Evolutionary conservation across 73 alveolate species (phyloP).

Genomic region (Blepharisma stoltei): DNA sequence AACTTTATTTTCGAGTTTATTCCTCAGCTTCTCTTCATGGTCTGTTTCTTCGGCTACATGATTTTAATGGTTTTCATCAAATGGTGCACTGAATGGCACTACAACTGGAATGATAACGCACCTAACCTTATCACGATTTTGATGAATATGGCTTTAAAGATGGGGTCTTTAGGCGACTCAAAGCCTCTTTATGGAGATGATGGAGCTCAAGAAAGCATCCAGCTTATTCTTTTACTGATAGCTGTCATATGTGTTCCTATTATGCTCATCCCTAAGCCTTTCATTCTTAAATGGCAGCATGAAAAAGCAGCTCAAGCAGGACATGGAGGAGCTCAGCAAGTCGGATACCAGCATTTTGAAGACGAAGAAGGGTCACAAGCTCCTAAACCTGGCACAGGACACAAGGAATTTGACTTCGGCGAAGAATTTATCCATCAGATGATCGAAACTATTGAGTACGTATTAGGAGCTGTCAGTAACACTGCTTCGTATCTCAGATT

Average conservation of each 20-base stretch:
- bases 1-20: conserved; percentile 89
- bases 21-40: conserved; percentile 87
- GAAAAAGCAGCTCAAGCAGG: conserved; percentile 42
- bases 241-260: conserved; percentile 88
- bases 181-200: conserved; percentile 72
- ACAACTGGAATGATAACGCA: conserved; percentile 67
- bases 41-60: conserved; percentile 92
- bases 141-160: conserved; percentile 84
- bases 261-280: conserved; percentile 94
- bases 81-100: conserved; percentile 87
- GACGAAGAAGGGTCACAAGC: conserved; percentile 17
- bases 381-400: conserved; percentile 39
- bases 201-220: conserved; percentile 58
- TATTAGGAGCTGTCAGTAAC: conserved; percentile 92
- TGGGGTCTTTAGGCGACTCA: conserved; percentile 78
- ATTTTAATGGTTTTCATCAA: conserved; percentile 79
- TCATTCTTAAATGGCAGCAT: conserved; percentile 44
- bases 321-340: conserved; percentile 32
- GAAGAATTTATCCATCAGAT: conserved; percentile 90
- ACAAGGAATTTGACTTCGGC: conserved; percentile 58
- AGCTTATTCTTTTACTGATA: conserved; percentile 65
- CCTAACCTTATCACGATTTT: conserved; percentile 90
- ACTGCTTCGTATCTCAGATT: conserved; percentile 98
- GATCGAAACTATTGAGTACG: conserved; percentile 96
- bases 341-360: conserved; percentile 22